Evolutionary conservation across 208 protist species (phyloP), one percentile per base, ranked within the genome.

Genomic region (Trypanosomatidae sp.): DNA sequence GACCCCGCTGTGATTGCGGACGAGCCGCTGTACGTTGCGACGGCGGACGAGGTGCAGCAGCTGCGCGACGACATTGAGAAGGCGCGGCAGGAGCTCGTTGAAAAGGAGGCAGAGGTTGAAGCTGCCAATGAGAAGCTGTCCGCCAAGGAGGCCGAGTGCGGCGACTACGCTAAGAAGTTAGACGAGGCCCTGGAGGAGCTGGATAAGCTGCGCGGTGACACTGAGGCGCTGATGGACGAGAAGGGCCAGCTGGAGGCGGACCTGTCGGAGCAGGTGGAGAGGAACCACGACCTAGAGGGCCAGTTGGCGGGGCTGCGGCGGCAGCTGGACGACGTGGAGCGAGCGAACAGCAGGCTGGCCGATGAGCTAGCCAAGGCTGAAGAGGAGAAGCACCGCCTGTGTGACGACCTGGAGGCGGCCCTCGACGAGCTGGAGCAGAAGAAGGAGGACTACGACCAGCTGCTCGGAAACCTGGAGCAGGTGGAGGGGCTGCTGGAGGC

Each of bases 401-500:
- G 70, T 17, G 76, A 74, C 47, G 83, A 88, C 52, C 74, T 83
- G 28, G 79, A 85, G 60, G 72, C 65, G 0, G 76, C 79, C 3
- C 49, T 81, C 9, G 83, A 87, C n/a, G 83, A 87, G 62, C 62
- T 84, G 19, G 76, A 84, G 53, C 79, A 68, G 58, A 79, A 76
- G 75, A 72, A 74, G 52, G 80, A 80, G 13, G 83, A 82, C 43
- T 80, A 82, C 19, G 74, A 80, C 6, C 46, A 77, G 28, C 66
- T 83, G 3, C 62, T 83, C 0, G 71, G 65, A 9, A 77, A 82
- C 53, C 9, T 85, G 62, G 75, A 74, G 19, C 62, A 79, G 69
- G 75, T 79, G 15, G 41, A 79, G 52, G 75, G 62, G 5, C 25
- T 79, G 69, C 46, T 79, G 68, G 69, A 79, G 56, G 75, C 75